Evolutionary conservation across 306 rosid species (phyloP), one percentile per base, ranked within the genome.

Genomic region (Pyrus betulifolia): DNA sequence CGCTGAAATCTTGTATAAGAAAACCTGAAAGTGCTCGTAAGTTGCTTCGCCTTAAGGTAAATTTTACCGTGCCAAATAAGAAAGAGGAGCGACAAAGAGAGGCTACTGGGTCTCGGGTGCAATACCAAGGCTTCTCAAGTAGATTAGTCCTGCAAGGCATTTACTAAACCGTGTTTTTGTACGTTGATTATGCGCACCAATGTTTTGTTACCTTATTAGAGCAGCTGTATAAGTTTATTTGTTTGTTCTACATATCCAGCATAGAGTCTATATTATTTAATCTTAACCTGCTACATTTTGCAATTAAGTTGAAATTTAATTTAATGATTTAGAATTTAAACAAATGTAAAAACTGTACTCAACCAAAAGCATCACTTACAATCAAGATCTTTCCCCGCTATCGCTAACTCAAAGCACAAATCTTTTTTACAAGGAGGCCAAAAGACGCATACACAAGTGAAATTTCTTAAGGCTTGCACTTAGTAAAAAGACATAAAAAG

Each of bases 1-100:
- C 4, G 35, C 44, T 82, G 80, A 88, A 81, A 85, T 82, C 94
- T 12, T 87, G 92, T 84, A 30, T 87, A 44, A 85, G 85, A 67
- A 86, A 71, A 80, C 83, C 86, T 2, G 82, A 80, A 13, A 84
- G 89, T 55, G 54, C 22, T 73, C 83, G 85, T 17, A 85, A 76
- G 66, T 73, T 18, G 31, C 84, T 78, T 73, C 51, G 59, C 61
- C 77, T 81, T 30, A 84, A 51, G 78, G 92, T 88, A 21, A 67
- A 76, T 38, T 87, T 88, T 57, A 13, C n/a, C 45, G 15, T 88
- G 67, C 69, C 84, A 18, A 25, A 40, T 12, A n/a, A 51, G 23
- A 31, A 70, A 11, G 76, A 67, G 73, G 49, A 38, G 60, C 46
- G 14, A 71, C 23, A 64, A 45, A 75, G 44, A 23, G 49, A 59